A percentile compares a stretch with the other conserved stretches of the same genome.
Conservation (phyloP, 768 basidiomycete species). For the Lactarius evosmus region DNA sequence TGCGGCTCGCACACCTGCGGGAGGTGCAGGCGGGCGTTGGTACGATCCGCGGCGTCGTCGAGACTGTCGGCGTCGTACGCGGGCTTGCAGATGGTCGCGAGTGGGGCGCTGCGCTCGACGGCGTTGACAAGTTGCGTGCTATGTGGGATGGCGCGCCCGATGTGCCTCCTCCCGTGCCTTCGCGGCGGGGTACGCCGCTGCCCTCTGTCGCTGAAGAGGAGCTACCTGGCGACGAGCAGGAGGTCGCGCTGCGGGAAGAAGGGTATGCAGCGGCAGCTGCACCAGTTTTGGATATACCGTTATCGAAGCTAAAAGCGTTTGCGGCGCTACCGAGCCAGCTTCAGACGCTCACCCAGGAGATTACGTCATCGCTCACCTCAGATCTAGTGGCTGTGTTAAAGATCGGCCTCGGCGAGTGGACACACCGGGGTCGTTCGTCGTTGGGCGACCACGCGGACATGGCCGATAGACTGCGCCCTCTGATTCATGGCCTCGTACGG, state of each 20-base stretch:
- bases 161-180: neutral
- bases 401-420: constrained; percentile 59
- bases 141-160: constrained; percentile 44
- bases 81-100: constrained; percentile 79
- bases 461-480: constrained; percentile 62
- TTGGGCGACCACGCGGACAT: constrained; percentile 34
- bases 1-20: constrained; percentile 56
- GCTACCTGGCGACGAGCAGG: constrained; percentile 23
- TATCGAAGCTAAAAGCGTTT: constrained; percentile 72
- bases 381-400: constrained; percentile 74
- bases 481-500: constrained; percentile 73
- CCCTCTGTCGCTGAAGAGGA: constrained; percentile 38
- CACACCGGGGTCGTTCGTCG: constrained; percentile 27
- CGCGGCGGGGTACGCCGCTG: constrained; percentile 3
- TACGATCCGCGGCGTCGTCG: constrained; percentile 66
- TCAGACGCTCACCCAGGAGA: constrained; percentile 66
- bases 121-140: constrained; percentile 64
- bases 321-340: constrained; percentile 72
- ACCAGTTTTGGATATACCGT: constrained; percentile 40
- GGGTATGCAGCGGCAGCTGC: neutral
- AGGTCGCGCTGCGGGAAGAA: constrained; percentile 24
- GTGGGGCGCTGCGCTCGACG: constrained; percentile 79
- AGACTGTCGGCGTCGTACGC: constrained; percentile 70
- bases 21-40: constrained; percentile 59
- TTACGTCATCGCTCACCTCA: constrained; percentile 69